A percentile compares a stretch with the other conserved stretches of the same genome.
Evolutionary conservation across 208 protist species (phyloP).

Genomic region (Trypanosoma mega): DNA sequence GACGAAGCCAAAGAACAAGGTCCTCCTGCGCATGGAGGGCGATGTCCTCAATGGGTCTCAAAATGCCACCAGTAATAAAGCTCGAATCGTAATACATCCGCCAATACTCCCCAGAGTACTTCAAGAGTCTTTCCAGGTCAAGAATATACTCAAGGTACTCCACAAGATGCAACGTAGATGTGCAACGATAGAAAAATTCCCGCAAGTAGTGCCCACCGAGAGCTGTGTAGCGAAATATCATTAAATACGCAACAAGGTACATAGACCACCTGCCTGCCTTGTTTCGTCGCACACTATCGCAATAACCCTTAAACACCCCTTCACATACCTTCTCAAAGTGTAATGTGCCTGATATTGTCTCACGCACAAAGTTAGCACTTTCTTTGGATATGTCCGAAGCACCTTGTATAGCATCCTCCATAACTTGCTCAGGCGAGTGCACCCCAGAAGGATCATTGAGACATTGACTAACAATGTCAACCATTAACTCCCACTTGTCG

Average conservation of each 20-base stretch:
- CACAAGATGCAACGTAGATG: slow-evolving; percentile 39
- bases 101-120: slow-evolving; percentile 48
- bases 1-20: slow-evolving; percentile 34
- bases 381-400: slow-evolving; percentile 16
- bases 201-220: slow-evolving; percentile 49
- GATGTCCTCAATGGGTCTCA: slow-evolving; percentile 29
- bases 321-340: slow-evolving; percentile 67
- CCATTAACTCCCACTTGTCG: slow-evolving; percentile 52
- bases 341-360: slow-evolving; percentile 44
- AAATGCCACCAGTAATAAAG: slow-evolving; percentile 46
- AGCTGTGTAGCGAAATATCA: slow-evolving; percentile 61
- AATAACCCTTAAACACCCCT: slow-evolving; percentile 73
- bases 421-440: slow-evolving; percentile 39
- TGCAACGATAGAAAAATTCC: slow-evolving; percentile 47
- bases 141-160: slow-evolving; percentile 71
- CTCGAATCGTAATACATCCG: slow-evolving; percentile 45
- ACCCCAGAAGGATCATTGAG: slow-evolving; percentile 4
- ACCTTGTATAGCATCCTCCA: slow-evolving; percentile 34
- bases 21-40: slow-evolving; percentile 26
- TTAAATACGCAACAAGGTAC: slow-evolving; percentile 72
- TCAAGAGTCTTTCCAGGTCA: slow-evolving; percentile 26
- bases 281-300: slow-evolving; percentile 61
- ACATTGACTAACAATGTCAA: slow-evolving; percentile 27
- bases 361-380: slow-evolving; percentile 43
- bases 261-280: slow-evolving; percentile 42